A percentile compares a stretch with the other conserved stretches of the same genome.
These are phyloP conservation scores for Penicillium arizonense DNA, from an alignment of 495 filamentous ascomycete species.

Conservation along the genomic window DNA sequence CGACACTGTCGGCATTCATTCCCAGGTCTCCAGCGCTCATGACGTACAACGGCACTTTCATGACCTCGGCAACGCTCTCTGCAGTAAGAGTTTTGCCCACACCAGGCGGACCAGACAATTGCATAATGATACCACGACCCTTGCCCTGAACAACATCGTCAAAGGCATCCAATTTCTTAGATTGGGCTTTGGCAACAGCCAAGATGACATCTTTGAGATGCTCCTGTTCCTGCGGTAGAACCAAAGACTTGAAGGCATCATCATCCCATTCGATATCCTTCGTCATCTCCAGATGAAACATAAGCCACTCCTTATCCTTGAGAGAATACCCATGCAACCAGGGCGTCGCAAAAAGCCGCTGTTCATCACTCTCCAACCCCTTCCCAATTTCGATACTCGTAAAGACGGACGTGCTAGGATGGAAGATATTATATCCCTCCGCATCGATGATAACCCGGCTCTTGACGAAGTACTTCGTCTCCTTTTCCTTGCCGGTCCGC, in stretches of 20 bases:
- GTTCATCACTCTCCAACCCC: slow-evolving; percentile 12
- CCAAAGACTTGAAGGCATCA: slow-evolving; percentile 54
- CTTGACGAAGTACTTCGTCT: slow-evolving; percentile 44
- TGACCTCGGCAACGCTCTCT: slow-evolving; percentile 33
- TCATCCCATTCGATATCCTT: slow-evolving; percentile 51
- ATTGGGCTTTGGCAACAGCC: slow-evolving; percentile 30
- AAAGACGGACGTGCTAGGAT: slow-evolving; percentile 25
- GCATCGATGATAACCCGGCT: slow-evolving; percentile 57
- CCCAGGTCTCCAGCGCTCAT: slow-evolving; percentile 57
- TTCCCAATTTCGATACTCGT: slow-evolving; percentile 8
- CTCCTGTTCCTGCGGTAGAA: slow-evolving; percentile 35
- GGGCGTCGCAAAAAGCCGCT: slow-evolving; percentile 15
- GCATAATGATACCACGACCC: slow-evolving; percentile 35
- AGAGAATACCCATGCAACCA: slow-evolving; percentile 27
- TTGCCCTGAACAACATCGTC: slow-evolving; percentile 34
- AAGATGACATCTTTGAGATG: slow-evolving; percentile 31
- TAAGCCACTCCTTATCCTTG: slow-evolving; percentile 40
- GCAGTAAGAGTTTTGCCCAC: slow-evolving; percentile 46
- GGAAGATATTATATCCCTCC: slow-evolving; percentile 36
- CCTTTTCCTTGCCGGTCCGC: too few species aligned
- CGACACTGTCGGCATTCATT: slow-evolving; percentile 45
- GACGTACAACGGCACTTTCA: slow-evolving; percentile 31
- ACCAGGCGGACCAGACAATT: slow-evolving; percentile 41
- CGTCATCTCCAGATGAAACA: slow-evolving; percentile 35
- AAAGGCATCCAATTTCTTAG: slow-evolving; percentile 22